These are phyloP conservation scores for Paracoccidioides brasiliensis DNA, from an alignment of 2,329 filamentous ascomycete species.

Conservation along the genomic window DNA sequence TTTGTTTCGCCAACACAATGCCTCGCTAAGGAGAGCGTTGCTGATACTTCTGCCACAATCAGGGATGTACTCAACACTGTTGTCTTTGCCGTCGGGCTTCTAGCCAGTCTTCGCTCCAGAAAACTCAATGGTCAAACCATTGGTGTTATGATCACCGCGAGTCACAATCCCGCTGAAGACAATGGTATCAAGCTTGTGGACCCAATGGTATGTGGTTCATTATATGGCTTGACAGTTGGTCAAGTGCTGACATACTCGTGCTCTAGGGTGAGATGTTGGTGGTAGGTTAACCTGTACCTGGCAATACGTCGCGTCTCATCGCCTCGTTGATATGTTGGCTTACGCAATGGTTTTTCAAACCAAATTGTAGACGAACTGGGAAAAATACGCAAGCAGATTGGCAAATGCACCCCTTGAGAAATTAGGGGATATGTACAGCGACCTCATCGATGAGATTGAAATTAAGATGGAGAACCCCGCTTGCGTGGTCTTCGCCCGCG, in stretches of 20 bases:
- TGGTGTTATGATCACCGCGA: constrained; percentile 92
- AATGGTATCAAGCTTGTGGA: constrained; percentile 95
- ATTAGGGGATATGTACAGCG: constrained; percentile 62
- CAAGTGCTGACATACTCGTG: neutral
- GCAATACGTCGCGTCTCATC: constrained; percentile 1
- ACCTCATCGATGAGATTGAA: constrained; percentile 61
- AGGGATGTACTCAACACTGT: constrained; percentile 79
- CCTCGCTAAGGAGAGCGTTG: neutral
- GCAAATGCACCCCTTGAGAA: constrained; percentile 72
- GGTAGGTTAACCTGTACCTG: constrained; percentile 35
- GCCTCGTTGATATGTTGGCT: neutral
- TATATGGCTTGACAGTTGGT: constrained; percentile 1
- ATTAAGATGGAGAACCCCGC: constrained; percentile 58
- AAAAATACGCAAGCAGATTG: constrained; percentile 72
- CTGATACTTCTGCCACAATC: constrained; percentile 4
- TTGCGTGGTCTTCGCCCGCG: constrained; percentile 77
- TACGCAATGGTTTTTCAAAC: neutral
- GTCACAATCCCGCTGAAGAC: constrained; percentile 79
- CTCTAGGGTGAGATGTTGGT: constrained; percentile 81
- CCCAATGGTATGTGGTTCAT: constrained; percentile 51
- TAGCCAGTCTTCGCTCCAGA: constrained; percentile 76
- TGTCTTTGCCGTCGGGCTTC: constrained; percentile 79
- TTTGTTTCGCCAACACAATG: neutral
- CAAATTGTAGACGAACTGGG: constrained; percentile 58
- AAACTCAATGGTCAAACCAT: constrained; percentile 84